Evolutionary conservation across 140 eudicot genomes (phyloP).

Genomic region (Stevia rebaudiana): DNA sequence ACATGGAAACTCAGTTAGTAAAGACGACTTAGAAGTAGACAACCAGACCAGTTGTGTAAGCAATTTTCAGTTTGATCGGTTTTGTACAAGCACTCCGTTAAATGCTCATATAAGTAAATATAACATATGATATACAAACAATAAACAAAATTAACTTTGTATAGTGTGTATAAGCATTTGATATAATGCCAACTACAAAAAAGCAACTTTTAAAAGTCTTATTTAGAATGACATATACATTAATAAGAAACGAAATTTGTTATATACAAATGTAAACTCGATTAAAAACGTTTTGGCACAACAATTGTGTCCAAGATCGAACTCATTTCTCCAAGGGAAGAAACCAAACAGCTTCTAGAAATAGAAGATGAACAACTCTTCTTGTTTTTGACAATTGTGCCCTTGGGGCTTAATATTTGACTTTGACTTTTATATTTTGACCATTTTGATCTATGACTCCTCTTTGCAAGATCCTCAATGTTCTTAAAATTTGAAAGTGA

Average conservation of each 20-base stretch:
- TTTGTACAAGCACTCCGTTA: too few relatives aligned
- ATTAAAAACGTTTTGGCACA: constrained; percentile 10
- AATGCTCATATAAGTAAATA: too few relatives aligned
- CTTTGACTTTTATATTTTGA: constrained; percentile 39
- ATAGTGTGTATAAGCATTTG: too few relatives aligned
- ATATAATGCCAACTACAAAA: too few relatives aligned
- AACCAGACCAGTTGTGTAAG: too few relatives aligned
- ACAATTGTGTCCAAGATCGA: constrained; percentile 17
- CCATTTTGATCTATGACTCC: constrained; percentile 36
- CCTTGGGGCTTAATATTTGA: constrained; percentile 45
- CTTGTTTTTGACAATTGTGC: constrained; percentile 46
- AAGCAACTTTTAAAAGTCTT: too few relatives aligned
- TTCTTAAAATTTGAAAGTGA: constrained; percentile 53
- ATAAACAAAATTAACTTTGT: too few relatives aligned
- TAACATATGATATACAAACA: too few relatives aligned
- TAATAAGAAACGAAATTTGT: neutral
- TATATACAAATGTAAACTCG: neutral
- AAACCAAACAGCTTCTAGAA: constrained; percentile 19
- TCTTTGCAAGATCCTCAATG: constrained; percentile 69
- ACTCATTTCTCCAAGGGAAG: constrained; percentile 24
- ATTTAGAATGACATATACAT: too few relatives aligned
- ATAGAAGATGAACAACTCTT: constrained; percentile 17
- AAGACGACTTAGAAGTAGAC: too few relatives aligned
- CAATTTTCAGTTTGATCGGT: too few relatives aligned
- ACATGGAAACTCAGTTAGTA: too few relatives aligned